phyloP scores from a whole-genome alignment of 345 rosid genomes.

The Hibiscus trionum region DNA sequence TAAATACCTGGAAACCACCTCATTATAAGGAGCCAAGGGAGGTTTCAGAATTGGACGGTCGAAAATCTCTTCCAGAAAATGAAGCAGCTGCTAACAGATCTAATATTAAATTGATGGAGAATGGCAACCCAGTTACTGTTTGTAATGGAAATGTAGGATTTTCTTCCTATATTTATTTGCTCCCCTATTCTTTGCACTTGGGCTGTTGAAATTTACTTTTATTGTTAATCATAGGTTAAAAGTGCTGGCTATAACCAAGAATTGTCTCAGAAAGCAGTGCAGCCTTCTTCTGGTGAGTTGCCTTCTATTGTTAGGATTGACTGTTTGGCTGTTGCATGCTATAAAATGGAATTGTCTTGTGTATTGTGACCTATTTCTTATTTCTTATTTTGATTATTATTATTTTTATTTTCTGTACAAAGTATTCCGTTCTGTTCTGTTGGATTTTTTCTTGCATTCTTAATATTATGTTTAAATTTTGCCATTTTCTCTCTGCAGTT shows the following conservation, averaged over 20 bases:
- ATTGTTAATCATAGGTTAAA: constrained; percentile 38
- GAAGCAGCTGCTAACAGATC: constrained; percentile 29
- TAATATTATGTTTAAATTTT: not conserved
- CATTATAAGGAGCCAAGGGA: constrained; percentile 36
- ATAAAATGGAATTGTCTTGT: not conserved
- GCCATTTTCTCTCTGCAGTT: constrained; percentile 32
- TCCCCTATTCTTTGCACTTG: constrained; percentile 4
- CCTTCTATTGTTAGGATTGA: not conserved
- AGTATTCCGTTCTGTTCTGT: constrained; percentile 3
- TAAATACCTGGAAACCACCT: constrained; percentile 43
- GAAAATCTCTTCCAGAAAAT: constrained; percentile 30
- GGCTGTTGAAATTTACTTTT: constrained; percentile 14
- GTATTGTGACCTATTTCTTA: constrained; percentile 4
- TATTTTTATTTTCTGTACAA: not conserved
- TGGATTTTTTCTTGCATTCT: not conserved
- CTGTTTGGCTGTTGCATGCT: not conserved
- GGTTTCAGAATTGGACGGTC: constrained; percentile 31
- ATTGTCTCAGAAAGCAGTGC: constrained; percentile 33
- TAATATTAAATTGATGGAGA: constrained; percentile 31
- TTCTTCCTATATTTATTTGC: constrained; percentile 1
- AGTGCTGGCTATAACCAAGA: constrained; percentile 23
- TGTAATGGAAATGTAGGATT: constrained; percentile 69
- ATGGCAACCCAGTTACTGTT: constrained; percentile 23
- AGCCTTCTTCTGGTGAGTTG: constrained; percentile 55
- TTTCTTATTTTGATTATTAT: not conserved